A percentile compares a stretch with the other conserved stretches of the same genome.
Conservation (phyloP, 2,329 filamentous ascomycete species). For the Ascochyta rabiei region DNA sequence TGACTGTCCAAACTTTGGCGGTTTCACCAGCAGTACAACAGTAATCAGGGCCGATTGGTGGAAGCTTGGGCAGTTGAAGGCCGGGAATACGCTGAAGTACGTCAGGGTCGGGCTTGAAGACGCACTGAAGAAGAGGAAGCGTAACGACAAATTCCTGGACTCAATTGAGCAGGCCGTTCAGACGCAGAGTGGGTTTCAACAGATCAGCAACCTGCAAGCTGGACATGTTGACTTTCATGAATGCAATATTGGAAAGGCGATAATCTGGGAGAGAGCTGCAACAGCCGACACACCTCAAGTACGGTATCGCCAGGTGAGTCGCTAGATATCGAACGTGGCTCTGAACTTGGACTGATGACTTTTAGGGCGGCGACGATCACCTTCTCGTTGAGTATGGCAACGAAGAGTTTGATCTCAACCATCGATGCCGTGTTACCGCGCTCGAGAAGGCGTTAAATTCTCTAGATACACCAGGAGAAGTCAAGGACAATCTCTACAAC, state of each 20-base stretch:
- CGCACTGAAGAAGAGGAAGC: slow-evolving; percentile 54
- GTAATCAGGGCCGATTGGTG: slow-evolving; percentile 64
- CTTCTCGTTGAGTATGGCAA: slow-evolving; percentile 64
- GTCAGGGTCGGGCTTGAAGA: slow-evolving; percentile 58
- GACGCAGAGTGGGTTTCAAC: slow-evolving; percentile 18
- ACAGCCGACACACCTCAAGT: slow-evolving; percentile 31
- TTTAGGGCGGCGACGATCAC: slow-evolving; percentile 52
- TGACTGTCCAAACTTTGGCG: slow-evolving; percentile 66
- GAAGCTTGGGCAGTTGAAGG: slow-evolving; percentile 67
- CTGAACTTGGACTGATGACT: slow-evolving; percentile 31
- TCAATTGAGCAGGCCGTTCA: slow-evolving; percentile 51
- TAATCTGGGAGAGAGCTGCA: slow-evolving; percentile 38
- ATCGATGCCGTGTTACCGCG: slow-evolving; percentile 61
- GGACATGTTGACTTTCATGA: slow-evolving; percentile 37
- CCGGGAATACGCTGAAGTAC: slow-evolving; percentile 62
- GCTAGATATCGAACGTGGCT: slow-evolving; percentile 4
- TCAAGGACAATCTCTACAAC: slow-evolving; percentile 54
- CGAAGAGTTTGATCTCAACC: slow-evolving; percentile 62
- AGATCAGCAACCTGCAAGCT: slow-evolving; percentile 32
- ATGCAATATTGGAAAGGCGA: slow-evolving; percentile 33
- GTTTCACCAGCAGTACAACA: slow-evolving; percentile 63
- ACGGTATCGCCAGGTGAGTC: slow-evolving; percentile 29
- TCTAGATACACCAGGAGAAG: slow-evolving; percentile 45
- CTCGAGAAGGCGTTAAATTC: slow-evolving; percentile 57
- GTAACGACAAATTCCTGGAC: slow-evolving; percentile 54